These are phyloP conservation scores for Hortaea sp. DNA, from an alignment of 2,329 filamentous ascomycete species.

Conservation along the genomic window DNA sequence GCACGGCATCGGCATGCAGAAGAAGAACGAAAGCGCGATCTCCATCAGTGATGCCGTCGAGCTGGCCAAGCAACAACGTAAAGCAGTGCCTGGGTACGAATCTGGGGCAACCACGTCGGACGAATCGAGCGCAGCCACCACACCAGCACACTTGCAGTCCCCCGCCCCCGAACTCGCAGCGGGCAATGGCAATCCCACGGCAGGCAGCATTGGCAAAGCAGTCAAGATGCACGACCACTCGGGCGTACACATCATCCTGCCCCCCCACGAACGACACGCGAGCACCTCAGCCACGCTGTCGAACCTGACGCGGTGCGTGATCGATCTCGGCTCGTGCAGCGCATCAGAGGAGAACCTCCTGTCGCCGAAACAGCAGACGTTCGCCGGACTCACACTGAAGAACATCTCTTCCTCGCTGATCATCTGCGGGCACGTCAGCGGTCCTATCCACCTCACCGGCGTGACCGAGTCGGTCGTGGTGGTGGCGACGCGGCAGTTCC, in stretches of 20 bases:
- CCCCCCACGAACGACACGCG: conserved; percentile 57
- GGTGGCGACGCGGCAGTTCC: conserved; percentile 73
- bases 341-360: not conserved
- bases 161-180: conserved; percentile 14
- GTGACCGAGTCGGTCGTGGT: conserved; percentile 65
- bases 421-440: conserved; percentile 66
- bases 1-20: conserved; percentile 2
- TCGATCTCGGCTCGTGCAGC: conserved; percentile 52
- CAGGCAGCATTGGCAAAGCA: conserved; percentile 43
- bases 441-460: conserved; percentile 73
- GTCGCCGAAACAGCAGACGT: conserved; percentile 39
- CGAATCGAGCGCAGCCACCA: conserved; percentile 33
- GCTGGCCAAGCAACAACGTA: conserved; percentile 38
- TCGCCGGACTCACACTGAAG: conserved; percentile 61
- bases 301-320: conserved; percentile 58
- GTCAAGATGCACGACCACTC: conserved; percentile 55
- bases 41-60: conserved; percentile 48
- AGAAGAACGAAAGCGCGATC: conserved; percentile 34
- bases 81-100: conserved; percentile 32
- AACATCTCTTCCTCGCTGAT: conserved; percentile 62
- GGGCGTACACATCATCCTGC: conserved; percentile 66
- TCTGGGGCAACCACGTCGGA: conserved; percentile 23
- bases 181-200: conserved; percentile 29
- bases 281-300: conserved; percentile 62
- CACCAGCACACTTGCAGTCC: conserved; percentile 18